These are phyloP conservation scores for Nemania sp. DNA, from an alignment of 2,329 filamentous ascomycete genomes.

Conservation along the genomic window DNA sequence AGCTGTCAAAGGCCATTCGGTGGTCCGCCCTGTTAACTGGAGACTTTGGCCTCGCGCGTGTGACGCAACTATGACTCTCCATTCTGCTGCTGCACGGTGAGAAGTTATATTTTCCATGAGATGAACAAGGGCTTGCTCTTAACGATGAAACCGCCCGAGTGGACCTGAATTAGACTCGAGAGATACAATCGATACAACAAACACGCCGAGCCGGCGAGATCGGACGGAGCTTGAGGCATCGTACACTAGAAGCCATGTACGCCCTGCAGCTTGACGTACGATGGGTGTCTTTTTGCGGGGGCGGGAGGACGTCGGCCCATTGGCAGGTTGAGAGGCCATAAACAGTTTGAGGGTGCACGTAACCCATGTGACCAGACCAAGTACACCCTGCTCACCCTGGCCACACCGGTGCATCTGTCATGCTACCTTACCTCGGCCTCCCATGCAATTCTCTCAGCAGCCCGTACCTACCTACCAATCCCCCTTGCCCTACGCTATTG, in stretches of 20 bases:
- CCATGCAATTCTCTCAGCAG: background rate
- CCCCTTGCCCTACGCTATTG: conserved; percentile 11
- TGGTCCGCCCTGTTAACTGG: background rate
- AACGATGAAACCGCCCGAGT: background rate
- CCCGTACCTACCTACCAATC: background rate
- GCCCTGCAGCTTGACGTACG: conserved; percentile 25
- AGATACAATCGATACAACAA: background rate
- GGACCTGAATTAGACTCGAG: background rate
- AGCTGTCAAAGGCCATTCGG: background rate
- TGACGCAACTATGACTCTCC: conserved; percentile 20
- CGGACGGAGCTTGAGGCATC: background rate
- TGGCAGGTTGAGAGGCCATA: background rate
- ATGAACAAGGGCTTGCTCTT: too few relatives aligned
- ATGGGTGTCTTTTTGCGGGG: conserved; percentile 17
- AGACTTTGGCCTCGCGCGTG: background rate
- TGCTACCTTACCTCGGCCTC: conserved; percentile 21
- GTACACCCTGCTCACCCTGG: conserved; percentile 22
- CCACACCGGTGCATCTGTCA: conserved; percentile 24
- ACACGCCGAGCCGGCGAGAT: background rate
- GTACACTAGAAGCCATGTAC: conserved; percentile 7
- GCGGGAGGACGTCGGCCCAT: conserved; percentile 13
- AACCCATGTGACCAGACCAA: conserved; percentile 28
- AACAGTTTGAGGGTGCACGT: conserved; percentile 20
- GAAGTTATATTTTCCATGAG: too few relatives aligned
- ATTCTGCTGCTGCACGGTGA: background rate